Percentiles rank a stretch among this genome's conserved stretches.
These are phyloP conservation scores for Coemansia sp. DNA, from an alignment of 192 early-diverging fungal species.

Conservation along the genomic window DNA sequence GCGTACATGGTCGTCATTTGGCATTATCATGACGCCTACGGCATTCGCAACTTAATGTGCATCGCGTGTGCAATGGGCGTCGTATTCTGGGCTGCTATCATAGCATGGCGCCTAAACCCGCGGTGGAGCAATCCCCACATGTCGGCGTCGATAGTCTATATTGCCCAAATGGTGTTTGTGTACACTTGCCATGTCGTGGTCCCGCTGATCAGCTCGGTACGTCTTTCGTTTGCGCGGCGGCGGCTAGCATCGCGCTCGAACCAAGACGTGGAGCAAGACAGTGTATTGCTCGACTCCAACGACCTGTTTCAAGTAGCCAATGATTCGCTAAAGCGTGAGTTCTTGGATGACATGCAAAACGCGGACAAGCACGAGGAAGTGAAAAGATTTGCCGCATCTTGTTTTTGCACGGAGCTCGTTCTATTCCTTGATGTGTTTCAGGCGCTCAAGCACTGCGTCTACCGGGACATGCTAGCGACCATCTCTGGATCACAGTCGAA, in stretches of 20 bases:
- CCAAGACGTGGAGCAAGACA: not conserved
- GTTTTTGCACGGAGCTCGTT: conserved; percentile 41
- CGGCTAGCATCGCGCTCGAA: not conserved
- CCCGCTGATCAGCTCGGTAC: conserved; percentile 23
- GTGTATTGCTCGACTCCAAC: not conserved
- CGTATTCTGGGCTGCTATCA: conserved; percentile 12
- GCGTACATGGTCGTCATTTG: conserved; percentile 21
- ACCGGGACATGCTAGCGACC: conserved; percentile 3
- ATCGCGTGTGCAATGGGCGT: conserved; percentile 14
- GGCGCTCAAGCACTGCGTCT: conserved; percentile 32
- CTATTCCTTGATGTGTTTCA: conserved; percentile 40
- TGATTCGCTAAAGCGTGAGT: conserved; percentile 9
- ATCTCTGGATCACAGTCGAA: not conserved
- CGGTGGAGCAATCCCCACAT: conserved; percentile 8
- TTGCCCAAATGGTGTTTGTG: conserved; percentile 21
- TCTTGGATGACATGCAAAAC: conserved; percentile 23
- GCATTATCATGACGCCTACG: conserved; percentile 38
- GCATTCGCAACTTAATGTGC: conserved; percentile 24
- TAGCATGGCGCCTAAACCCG: conserved; percentile 29
- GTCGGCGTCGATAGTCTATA: conserved; percentile 15
- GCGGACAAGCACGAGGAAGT: conserved; percentile 20
- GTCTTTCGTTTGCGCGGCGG: conserved; percentile 11
- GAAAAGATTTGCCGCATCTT: conserved; percentile 20
- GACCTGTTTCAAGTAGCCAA: not conserved
- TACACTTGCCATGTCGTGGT: conserved; percentile 18